Conservation (phyloP, 495 filamentous ascomycete species). For the Oidiodendron maius region DNA sequence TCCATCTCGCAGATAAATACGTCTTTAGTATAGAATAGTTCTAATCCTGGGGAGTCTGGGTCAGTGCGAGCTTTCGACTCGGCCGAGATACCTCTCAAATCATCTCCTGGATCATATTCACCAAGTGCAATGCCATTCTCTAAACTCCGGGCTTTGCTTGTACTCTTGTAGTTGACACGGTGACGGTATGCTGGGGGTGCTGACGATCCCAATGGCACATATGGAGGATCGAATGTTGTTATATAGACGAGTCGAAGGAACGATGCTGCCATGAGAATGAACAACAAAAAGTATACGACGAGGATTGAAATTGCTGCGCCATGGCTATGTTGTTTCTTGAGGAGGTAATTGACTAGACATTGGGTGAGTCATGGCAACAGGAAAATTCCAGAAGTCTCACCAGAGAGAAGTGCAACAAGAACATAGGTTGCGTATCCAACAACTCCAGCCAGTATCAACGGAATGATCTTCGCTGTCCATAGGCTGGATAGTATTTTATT, state of each 20-base stretch:
- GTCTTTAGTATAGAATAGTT: constrained; percentile 68
- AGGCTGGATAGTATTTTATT: constrained; percentile 39
- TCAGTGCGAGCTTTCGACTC: constrained; percentile 22
- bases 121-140: constrained; percentile 7
- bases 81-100: constrained; percentile 7
- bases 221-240: constrained; percentile 62
- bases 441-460: constrained; percentile 49
- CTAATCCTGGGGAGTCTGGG: constrained; percentile 41
- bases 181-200: constrained; percentile 37
- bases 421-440: constrained; percentile 59
- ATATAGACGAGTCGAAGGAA: constrained; percentile 64
- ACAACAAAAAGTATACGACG: constrained; percentile 61
- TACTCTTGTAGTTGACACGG: constrained; percentile 6
- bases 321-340: constrained; percentile 14
- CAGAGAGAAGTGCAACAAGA: constrained; percentile 50
- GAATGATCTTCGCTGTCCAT: constrained; percentile 50
- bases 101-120: constrained; percentile 15
- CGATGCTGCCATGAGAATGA: constrained; percentile 57
- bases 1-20: constrained; percentile 76
- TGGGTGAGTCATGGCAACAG: neutral
- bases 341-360: constrained; percentile 18
- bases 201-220: constrained; percentile 53
- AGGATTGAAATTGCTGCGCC: constrained; percentile 63
- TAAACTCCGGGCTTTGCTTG: constrained; percentile 13
- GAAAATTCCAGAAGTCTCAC: constrained; percentile 22